These are phyloP conservation scores for Arthrobotrys iridis DNA, from an alignment of 2,329 filamentous ascomycete species.

Conservation along the genomic window DNA sequence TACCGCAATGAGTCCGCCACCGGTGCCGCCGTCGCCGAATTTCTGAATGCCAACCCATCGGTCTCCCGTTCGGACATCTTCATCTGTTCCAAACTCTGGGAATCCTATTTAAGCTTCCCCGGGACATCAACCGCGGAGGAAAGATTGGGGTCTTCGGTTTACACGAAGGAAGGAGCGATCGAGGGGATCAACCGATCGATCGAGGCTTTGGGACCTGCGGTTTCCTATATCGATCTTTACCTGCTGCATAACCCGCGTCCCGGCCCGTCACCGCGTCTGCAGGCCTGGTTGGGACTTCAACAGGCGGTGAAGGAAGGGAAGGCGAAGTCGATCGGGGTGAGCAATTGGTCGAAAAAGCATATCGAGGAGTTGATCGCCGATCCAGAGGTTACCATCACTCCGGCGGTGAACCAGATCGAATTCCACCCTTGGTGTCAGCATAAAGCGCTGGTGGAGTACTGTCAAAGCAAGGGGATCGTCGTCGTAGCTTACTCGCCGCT, in stretches of 20 bases:
- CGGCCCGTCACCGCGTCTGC: constrained; percentile 73
- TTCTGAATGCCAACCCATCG: constrained; percentile 22
- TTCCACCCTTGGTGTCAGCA: constrained; percentile 85
- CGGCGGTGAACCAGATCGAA: constrained; percentile 82
- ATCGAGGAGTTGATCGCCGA: constrained; percentile 71
- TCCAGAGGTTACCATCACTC: constrained; percentile 64
- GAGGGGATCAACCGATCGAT: constrained; percentile 32
- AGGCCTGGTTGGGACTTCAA: constrained; percentile 80
- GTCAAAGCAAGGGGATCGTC: constrained; percentile 72
- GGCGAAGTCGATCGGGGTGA: constrained; percentile 75
- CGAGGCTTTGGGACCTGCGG: constrained; percentile 61
- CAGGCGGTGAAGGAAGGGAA: constrained; percentile 78
- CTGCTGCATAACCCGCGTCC: constrained; percentile 80
- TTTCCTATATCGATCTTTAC: constrained; percentile 82
- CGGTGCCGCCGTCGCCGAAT: constrained; percentile 31
- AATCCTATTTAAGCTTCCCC: constrained; percentile 31
- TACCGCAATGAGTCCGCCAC: constrained; percentile 45
- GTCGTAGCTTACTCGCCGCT: constrained; percentile 84
- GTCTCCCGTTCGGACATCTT: constrained; percentile 43
- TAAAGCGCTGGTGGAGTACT: constrained; percentile 71
- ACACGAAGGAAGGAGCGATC: constrained; percentile 15
- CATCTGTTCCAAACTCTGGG: constrained; percentile 51
- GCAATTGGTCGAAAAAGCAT: constrained; percentile 77
- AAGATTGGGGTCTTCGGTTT: constrained; percentile 20
- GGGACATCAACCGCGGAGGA: constrained; percentile 27